Evolutionary conservation across 139 green algal genomes (phyloP).

Genomic region (Astrephomene gubernaculifera): DNA sequence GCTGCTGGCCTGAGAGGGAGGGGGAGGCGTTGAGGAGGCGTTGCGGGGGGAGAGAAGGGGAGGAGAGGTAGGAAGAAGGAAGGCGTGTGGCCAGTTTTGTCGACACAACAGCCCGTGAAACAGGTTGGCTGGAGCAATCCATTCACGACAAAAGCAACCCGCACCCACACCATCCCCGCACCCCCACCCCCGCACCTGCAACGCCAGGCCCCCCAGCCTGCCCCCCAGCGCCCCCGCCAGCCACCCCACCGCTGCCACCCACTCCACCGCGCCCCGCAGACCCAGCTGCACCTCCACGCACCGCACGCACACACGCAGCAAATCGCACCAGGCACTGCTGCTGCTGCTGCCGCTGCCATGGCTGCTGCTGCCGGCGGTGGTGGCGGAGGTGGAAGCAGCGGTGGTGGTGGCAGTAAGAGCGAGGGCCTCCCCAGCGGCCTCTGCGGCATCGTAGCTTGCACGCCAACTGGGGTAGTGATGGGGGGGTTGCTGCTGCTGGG

Average conservation of each 20-base stretch:
- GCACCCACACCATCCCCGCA: neutral
- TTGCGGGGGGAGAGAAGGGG: neutral
- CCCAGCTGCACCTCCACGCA: conserved; percentile 12
- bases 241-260: conserved; percentile 3
- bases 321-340: neutral
- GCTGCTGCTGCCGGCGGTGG: neutral
- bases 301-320: neutral
- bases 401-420: neutral
- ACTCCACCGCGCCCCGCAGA: neutral
- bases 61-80: neutral
- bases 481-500: no score
- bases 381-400: neutral
- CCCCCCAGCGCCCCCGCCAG: conserved; percentile 30
- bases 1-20: conserved; percentile 4
- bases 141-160: no score
- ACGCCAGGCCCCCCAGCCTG: neutral
- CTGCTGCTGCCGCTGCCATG: neutral
- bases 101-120: no score
- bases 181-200: conserved; percentile 18
- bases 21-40: neutral
- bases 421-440: neutral
- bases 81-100: no score
- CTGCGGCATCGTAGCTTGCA: neutral
- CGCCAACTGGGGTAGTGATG: no score
- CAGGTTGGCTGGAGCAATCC: no score